phyloP scores from a whole-genome alignment of 208 protist genomes.

The Crithidia mellificae region DNA sequence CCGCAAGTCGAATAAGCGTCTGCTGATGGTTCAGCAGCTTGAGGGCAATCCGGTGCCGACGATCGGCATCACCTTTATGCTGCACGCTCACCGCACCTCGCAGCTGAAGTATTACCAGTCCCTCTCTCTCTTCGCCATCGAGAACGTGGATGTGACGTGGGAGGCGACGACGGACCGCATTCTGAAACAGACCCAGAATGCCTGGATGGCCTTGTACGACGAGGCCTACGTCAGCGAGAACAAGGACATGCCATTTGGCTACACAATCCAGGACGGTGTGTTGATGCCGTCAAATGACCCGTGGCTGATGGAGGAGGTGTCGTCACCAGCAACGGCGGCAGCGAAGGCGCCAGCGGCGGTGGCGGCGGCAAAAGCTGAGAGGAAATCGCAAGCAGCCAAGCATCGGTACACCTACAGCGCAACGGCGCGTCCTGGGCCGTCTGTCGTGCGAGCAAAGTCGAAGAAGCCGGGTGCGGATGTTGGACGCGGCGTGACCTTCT shows the following conservation, averaged over 20 bases:
- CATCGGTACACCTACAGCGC: slow-evolving; percentile 19
- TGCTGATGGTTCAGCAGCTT: slow-evolving; percentile 33
- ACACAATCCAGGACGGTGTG: slow-evolving; percentile 13
- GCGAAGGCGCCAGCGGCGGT: background rate
- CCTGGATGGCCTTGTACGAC: slow-evolving; percentile 70
- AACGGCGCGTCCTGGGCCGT: background rate
- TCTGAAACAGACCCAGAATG: slow-evolving; percentile 51
- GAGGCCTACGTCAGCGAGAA: slow-evolving; percentile 66
- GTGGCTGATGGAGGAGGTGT: background rate
- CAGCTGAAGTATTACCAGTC: slow-evolving; percentile 85
- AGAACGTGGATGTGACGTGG: slow-evolving; percentile 75
- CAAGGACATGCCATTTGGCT: slow-evolving; percentile 25
- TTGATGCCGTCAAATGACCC: slow-evolving; percentile 26
- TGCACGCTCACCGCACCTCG: slow-evolving; percentile 76
- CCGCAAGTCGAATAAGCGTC: slow-evolving; percentile 32
- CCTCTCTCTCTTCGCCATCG: slow-evolving; percentile 72
- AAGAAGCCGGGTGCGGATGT: slow-evolving; percentile 3
- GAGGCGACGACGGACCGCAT: slow-evolving; percentile 26
- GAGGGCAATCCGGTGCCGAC: slow-evolving; percentile 66
- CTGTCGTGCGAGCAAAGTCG: slow-evolving; percentile 8
- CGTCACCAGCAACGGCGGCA: background rate
- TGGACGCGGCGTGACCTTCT: slow-evolving; percentile 39
- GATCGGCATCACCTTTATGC: slow-evolving; percentile 69
- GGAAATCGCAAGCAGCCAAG: background rate
- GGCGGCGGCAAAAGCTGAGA: background rate